Conservation (phyloP, 768 basidiomycete species). For the Lactarius deliciosus region DNA sequence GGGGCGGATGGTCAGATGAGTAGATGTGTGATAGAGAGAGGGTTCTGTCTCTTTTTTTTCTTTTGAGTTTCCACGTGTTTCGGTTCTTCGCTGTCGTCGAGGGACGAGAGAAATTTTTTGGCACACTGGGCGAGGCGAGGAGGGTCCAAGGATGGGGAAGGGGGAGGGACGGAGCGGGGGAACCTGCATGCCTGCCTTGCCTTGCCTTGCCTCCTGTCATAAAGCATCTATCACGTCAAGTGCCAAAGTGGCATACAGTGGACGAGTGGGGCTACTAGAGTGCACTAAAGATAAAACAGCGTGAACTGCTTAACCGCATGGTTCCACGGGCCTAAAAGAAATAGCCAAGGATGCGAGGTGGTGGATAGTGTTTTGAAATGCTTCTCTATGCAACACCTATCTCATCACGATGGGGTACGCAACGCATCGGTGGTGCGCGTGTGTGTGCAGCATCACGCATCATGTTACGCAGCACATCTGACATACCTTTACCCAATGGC, state of each 20-base stretch:
- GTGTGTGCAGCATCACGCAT: background rate
- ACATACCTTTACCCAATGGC: background rate
- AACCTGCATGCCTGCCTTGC: background rate
- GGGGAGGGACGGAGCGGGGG: background rate
- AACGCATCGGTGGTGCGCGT: background rate
- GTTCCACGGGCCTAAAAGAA: no score
- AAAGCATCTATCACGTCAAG: slow-evolving; percentile 3
- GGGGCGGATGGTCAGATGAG: background rate
- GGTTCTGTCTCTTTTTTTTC: background rate
- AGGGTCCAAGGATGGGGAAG: background rate
- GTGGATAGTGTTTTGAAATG: background rate
- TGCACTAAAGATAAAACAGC: background rate
- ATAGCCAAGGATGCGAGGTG: background rate
- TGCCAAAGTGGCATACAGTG: background rate
- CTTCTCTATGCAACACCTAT: no score
- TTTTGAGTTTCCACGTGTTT: background rate
- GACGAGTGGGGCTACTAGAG: background rate
- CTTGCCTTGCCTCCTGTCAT: background rate
- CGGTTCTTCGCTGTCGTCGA: no score
- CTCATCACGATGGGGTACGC: background rate
- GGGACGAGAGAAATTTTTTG: background rate
- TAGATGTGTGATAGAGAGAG: background rate
- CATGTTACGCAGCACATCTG: background rate
- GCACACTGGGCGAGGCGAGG: background rate
- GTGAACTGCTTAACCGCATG: background rate